phyloP scores from a whole-genome alignment of 345 rosid genomes.

The Crucihimalaya himalaica region DNA sequence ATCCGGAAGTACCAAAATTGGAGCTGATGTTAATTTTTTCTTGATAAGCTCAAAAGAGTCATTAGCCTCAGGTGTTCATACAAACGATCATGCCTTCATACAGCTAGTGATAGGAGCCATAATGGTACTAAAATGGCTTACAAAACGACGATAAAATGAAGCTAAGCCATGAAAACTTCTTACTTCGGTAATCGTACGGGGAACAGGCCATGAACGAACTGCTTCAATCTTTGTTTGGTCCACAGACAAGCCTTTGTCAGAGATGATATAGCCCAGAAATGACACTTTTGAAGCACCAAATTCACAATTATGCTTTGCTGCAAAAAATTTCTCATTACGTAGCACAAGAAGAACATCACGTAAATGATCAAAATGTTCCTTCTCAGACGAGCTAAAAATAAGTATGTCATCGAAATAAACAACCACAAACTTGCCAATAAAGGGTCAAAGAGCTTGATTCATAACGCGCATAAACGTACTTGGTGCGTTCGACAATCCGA shows the following conservation, averaged over 20 bases:
- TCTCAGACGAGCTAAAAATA: neutral
- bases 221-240: neutral
- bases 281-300: neutral
- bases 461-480: neutral
- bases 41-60: neutral
- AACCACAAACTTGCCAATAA: neutral
- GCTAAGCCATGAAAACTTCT: neutral
- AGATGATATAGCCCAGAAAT: neutral
- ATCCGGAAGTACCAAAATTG: neutral
- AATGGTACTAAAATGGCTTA: neutral
- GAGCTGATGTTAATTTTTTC: accelerated
- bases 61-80: neutral
- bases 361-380: neutral
- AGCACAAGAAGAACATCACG: neutral
- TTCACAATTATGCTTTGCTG: neutral
- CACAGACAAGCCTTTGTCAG: neutral
- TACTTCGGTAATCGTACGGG: accelerated
- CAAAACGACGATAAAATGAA: neutral
- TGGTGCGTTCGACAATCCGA: neutral
- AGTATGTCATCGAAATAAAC: neutral
- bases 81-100: accelerated
- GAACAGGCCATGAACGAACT: neutral
- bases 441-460: neutral
- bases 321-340: neutral
- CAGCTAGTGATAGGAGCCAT: neutral